Evolutionary conservation across 352 stramenopile species (phyloP).

Genomic region (Globisporangium polare): DNA sequence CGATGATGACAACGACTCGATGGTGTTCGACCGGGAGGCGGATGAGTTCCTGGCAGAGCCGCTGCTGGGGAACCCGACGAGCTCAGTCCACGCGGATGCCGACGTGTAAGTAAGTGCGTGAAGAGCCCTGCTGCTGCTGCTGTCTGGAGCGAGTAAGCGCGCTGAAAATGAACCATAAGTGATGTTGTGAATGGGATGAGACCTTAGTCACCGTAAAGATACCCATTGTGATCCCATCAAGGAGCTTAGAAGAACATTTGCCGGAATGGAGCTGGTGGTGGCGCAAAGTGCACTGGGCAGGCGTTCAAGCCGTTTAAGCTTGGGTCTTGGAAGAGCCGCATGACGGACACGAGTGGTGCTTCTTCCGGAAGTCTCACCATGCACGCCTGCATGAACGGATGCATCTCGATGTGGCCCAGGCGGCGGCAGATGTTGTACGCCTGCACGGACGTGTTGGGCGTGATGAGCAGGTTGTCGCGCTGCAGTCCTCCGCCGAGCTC

Average conservation of each 20-base stretch:
- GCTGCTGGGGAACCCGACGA: constrained; percentile 25
- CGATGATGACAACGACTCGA: constrained; percentile 16
- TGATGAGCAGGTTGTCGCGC: constrained; percentile 17
- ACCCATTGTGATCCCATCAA: not conserved
- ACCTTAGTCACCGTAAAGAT: not conserved
- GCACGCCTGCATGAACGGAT: constrained; percentile 33
- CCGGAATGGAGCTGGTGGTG: constrained; percentile 4
- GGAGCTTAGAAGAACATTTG: constrained; percentile 10
- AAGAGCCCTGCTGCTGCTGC: not conserved
- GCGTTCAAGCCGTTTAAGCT: constrained; percentile 3
- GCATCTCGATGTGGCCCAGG: constrained; percentile 28
- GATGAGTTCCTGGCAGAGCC: constrained; percentile 42
- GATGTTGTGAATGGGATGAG: not conserved
- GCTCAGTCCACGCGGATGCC: constrained; percentile 23
- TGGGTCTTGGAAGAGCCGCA: constrained; percentile 6
- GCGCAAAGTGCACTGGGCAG: constrained; percentile 6
- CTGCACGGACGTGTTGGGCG: constrained; percentile 25
- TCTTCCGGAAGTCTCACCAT: constrained; percentile 19
- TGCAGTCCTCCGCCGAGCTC: constrained; percentile 21
- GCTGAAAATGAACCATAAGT: not conserved
- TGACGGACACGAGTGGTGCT: constrained; percentile 17
- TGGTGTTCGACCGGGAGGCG: constrained; percentile 23
- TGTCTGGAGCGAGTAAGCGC: not conserved
- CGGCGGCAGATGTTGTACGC: constrained; percentile 22
- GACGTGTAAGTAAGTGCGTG: constrained; percentile 10